These are phyloP conservation scores for Ambrosia artemisiifolia DNA, from an alignment of 129 eudicot genomes.

Conservation along the genomic window DNA sequence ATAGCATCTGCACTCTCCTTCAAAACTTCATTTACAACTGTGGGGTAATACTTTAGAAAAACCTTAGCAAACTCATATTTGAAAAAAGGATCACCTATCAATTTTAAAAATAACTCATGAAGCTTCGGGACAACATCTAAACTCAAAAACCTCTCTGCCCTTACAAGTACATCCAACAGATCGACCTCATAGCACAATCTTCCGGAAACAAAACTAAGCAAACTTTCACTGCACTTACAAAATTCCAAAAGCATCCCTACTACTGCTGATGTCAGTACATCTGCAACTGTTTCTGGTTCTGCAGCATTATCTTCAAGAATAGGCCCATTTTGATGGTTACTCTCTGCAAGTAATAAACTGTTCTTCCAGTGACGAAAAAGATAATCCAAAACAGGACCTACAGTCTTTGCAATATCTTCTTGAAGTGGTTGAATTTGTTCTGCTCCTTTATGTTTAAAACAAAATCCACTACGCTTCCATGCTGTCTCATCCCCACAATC, in stretches of 20 bases:
- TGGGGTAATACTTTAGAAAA: conserved; percentile 67
- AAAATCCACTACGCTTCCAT: conserved; percentile 91
- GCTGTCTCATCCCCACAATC: conserved; percentile 97
- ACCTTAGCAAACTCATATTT: conserved; percentile 86
- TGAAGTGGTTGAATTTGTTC: conserved; percentile 88
- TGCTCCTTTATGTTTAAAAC: conserved; percentile 95
- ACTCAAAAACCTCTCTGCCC: conserved; percentile 68
- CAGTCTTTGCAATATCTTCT: conserved; percentile 50
- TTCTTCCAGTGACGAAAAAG: conserved; percentile 61
- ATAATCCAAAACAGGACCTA: conserved; percentile 72
- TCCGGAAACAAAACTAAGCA: conserved; percentile 80
- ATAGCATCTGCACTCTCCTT: conserved; percentile 44
- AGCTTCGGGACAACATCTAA: conserved; percentile 53
- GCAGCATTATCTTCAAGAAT: conserved; percentile 20
- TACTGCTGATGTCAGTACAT: conserved; percentile 58
- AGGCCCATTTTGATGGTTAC: conserved; percentile 24
- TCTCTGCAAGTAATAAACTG: conserved; percentile 38
- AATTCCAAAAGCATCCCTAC: conserved; percentile 86
- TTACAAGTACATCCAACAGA: conserved; percentile 63
- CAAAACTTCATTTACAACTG: conserved; percentile 52
- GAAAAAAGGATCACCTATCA: conserved; percentile 76
- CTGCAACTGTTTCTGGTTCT: conserved; percentile 41
- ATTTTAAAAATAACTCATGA: conserved; percentile 74
- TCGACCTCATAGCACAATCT: conserved; percentile 48
- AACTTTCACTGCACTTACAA: conserved; percentile 75